Evolutionary conservation across 2,329 filamentous ascomycete species (phyloP), one percentile per base, ranked within the genome.

Genomic region (Fusarium nelsonii): DNA sequence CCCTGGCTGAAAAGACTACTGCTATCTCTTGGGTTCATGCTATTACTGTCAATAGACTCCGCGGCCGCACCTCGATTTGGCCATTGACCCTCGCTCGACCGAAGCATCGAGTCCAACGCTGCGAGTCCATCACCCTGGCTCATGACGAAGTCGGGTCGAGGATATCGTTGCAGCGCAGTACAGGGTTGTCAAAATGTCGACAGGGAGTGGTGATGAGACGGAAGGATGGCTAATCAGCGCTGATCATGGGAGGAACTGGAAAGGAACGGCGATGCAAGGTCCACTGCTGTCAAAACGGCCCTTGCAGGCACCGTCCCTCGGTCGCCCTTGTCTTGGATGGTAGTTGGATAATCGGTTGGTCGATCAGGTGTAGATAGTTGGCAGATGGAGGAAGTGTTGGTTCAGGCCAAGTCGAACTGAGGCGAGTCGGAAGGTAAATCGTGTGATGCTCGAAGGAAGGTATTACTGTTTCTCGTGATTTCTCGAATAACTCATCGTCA

Each of bases 181-280:
- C 69, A 71, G 73, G 71, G 71, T 69, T 62, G 63, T 67, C 44
- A 41, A 52, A 52, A 56, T 52, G 37, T 63, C 39, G 63, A 68
- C 73, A 72, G 69, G 73, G 73, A 71, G 55, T 50, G 55, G 63
- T 65, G 70, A 65, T 71, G 63, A 67, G 62, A 62, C 59, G 23
- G 18, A 26, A 65, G 62, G 65, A 54, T 59, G 63, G 44, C 58
- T 65, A 65, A 55, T 48, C 51, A 64, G 51, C 63, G 73, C 69
- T 72, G 73, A 74, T 75, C 73, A 72, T 74, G 50, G 68, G 68
- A 55, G 57, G 49, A 66, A 58, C 50, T 69, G 71, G 73, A 73
- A 74, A 73, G 73, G 70, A 74, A 65, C 57, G 39, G 59, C 67
- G 61, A 65, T 60, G 66, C 58, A 56, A 71, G 70, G 57, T 51